Evolutionary conservation across 2,329 filamentous ascomycete species (phyloP), one percentile per base, ranked within the genome.

Genomic region (Lanzia echinophila): DNA sequence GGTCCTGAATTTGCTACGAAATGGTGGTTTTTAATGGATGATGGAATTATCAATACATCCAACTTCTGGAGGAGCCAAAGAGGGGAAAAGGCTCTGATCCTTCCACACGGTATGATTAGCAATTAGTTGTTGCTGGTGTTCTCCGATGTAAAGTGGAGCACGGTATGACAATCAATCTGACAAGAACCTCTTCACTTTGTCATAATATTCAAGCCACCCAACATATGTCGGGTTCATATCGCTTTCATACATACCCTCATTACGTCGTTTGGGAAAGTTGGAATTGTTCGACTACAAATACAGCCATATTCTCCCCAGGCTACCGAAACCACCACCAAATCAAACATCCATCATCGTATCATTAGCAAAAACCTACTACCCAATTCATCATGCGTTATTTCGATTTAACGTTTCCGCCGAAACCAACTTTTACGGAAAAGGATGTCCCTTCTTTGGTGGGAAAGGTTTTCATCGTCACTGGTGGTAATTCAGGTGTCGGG

Each of bases 401-500:
- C n/a, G n/a, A n/a, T n/a, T n/a, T n/a, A n/a, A n/a, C n/a, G 6
- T 54, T 49, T 20, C 52, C 52, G 3, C 42, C 45, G 19, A 17
- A 24, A 12, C 32, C 52, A 10, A 24, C 65, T 3, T 68, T 75
- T 47, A 74, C 72, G 8, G 70, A 72, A 36, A 60, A 67, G 31
- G 65, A 72, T 24, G 65, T 75, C 1, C 39, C 52, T 17, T 64
- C 71, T 34, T 69, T 71, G 54, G 60, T 62, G 19, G 72, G 70
- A 59, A 72, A 67, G 59, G 62, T 65, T 45, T 60, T 44, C 52
- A 60, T 55, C 71, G 70, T 80, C 6, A 79, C 77, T 8, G 56
- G 58, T 6, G 54, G 50, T 17, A 50, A 50, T 12, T 43, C 47
- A 15, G 56, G 54, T 13, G 67, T 77, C 5, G 76, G 76, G 7